phyloP scores from a whole-genome alignment of 495 filamentous ascomycete species.

The Lepraria neglecta region DNA sequence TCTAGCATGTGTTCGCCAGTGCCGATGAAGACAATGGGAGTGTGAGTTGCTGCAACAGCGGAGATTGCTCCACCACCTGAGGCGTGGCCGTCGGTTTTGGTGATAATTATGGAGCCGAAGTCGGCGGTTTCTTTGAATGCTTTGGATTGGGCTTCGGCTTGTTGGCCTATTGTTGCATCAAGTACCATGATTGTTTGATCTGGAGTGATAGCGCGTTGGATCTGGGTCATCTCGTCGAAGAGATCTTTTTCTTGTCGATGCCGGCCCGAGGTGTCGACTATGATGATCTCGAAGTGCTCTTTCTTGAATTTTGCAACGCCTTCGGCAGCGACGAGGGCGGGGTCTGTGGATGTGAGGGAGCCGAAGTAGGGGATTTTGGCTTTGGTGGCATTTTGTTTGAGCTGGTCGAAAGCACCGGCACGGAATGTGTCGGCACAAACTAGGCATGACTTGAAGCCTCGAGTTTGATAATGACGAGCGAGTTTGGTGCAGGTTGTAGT shows the following conservation, averaged over 20 bases:
- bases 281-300: constrained; percentile 96
- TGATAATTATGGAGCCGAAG: constrained; percentile 98
- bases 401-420: constrained; percentile 94
- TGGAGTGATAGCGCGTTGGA: constrained; percentile 82
- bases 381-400: constrained; percentile 98
- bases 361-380: constrained; percentile 99
- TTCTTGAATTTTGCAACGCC: constrained; percentile 99
- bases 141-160: constrained; percentile 86
- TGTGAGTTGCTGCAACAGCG: constrained; percentile 94
- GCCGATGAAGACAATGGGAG: constrained; percentile 95
- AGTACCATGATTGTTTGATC: constrained; percentile 99
- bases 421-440: constrained; percentile 99
- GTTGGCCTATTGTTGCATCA: constrained; percentile 92
- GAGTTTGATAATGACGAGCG: constrained; percentile 86
- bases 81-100: constrained; percentile 95
- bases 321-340: constrained; percentile 83
- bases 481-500: constrained; percentile 98
- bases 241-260: constrained; percentile 92
- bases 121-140: constrained; percentile 97
- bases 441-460: constrained; percentile 88
- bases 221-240: constrained; percentile 97
- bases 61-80: constrained; percentile 95
- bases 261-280: constrained; percentile 92
- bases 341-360: constrained; percentile 90
- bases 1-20: constrained; percentile 97